Evolutionary conservation across 176 grass and related monocot species (phyloP), one percentile per base, ranked within the genome.

Genomic region (Eremochloa ophiuroides): DNA sequence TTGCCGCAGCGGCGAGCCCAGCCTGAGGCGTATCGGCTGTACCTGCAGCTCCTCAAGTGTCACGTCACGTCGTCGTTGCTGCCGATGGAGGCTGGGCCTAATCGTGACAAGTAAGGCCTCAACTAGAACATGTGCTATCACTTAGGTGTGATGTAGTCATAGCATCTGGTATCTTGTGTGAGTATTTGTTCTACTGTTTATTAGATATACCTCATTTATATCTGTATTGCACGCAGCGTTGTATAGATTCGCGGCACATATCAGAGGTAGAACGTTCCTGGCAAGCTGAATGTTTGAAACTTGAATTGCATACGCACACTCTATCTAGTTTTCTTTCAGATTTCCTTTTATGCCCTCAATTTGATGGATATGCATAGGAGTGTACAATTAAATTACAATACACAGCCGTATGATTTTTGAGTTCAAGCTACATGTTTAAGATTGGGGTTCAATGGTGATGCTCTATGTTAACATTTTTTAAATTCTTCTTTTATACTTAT

Each of bases 21-120:
- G 80, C 93, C 91, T 1, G 93, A 93, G 85, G 93, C 91, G 1
- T 99, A 88, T 28, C 77, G 96, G 30, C 93, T 99, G 28, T 99
- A 95, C 79, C 87, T 99, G 23, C 93, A 99, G 64, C 85, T 99
- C 29, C 1, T 95, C 10, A 93, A 79, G 46, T 76, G 80, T 10
- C 91, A 99, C 77, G 41, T 81, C 51, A 80, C 91, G 15, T 67
- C 84, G 35, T 88, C 87, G 12, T 76, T 78, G 1, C 80, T 88
- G 8, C 58, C 70, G 5, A 40, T 83, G 14, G 88, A 86, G 59
- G 47, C 79, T 16, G 80, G 83, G 22, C 73, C 91, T 73, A 88
- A 79, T 55, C 86, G 88, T 59, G 89, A 99, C 78, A 95, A 85
- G 96, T 91, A 89, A 95, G 91, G 38, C 2, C 40, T 78, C 20